Evolutionary conservation across 148 eudicot genomes (phyloP).

Genomic region (Silene uniflora): DNA sequence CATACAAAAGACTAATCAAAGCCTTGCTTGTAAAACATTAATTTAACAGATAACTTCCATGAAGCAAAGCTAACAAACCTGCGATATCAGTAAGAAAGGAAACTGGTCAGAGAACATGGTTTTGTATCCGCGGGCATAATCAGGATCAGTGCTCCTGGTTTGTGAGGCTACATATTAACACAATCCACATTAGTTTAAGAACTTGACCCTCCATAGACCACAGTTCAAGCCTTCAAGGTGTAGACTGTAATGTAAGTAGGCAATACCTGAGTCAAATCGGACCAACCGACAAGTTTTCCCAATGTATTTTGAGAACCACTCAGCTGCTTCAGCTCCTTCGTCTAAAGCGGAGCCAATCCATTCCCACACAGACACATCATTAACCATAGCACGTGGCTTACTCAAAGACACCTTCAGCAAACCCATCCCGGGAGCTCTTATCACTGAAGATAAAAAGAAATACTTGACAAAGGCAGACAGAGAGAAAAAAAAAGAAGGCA

Average conservation of each 20-base stretch:
- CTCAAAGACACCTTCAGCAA: slow-evolving; percentile 54
- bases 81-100: slow-evolving; percentile 73
- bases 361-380: slow-evolving; percentile 76
- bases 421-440: slow-evolving; percentile 77
- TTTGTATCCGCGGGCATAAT: slow-evolving; percentile 64
- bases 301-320: slow-evolving; percentile 68
- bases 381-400: slow-evolving; percentile 42
- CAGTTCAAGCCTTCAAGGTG: too few species aligned
- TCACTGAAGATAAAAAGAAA: slow-evolving; percentile 31
- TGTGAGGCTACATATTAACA: slow-evolving; percentile 45
- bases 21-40: not conserved
- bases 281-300: slow-evolving; percentile 71
- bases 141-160: slow-evolving; percentile 58
- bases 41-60: not conserved
- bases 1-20: slow-evolving; percentile 11
- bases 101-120: slow-evolving; percentile 67
- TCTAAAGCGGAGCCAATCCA: slow-evolving; percentile 89
- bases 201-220: not conserved
- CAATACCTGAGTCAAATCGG: slow-evolving; percentile 75
- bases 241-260: not conserved
- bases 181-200: slow-evolving; percentile 1
- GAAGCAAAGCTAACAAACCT: slow-evolving; percentile 38
- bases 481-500: not conserved
- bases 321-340: slow-evolving; percentile 68
- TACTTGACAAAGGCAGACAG: not conserved